A percentile compares a stretch with the other conserved stretches of the same genome.
phyloP scores from a whole-genome alignment of 345 rosid species.

The Clarkia xantiana region DNA sequence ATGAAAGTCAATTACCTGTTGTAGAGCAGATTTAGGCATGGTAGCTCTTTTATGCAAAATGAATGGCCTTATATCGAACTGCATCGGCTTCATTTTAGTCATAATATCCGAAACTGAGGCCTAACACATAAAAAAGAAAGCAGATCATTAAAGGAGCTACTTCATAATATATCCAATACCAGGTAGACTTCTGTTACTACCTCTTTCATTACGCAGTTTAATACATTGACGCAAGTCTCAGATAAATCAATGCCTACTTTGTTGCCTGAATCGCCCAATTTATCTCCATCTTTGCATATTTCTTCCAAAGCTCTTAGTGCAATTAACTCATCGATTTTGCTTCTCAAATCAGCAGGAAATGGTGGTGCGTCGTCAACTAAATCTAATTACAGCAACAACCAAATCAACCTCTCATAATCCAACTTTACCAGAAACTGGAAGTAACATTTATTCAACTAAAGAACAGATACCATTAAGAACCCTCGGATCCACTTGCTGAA shows the following conservation, averaged over 20 bases:
- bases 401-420: neutral
- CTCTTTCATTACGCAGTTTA: conserved; percentile 19
- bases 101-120: conserved; percentile 19
- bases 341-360: conserved; percentile 12
- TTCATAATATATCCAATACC: neutral
- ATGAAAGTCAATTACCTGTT: conserved; percentile 19
- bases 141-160: neutral
- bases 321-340: conserved; percentile 32
- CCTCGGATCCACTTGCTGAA: conserved; percentile 18
- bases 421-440: neutral
- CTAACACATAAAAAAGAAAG: conserved; percentile 7
- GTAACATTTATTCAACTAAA: neutral
- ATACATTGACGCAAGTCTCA: conserved; percentile 31
- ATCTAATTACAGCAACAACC: conserved; percentile 13
- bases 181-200: conserved; percentile 13
- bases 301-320: conserved; percentile 51
- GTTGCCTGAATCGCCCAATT: conserved; percentile 1
- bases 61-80: conserved; percentile 37
- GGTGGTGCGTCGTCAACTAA: conserved; percentile 33
- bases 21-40: conserved; percentile 31
- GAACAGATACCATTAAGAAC: conserved; percentile 29
- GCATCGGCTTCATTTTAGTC: conserved; percentile 22
- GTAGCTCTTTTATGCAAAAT: conserved; percentile 35
- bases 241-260: conserved; percentile 24
- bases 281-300: conserved; percentile 16